Evolutionary conservation across 805 yeast species (phyloP), one percentile per base, ranked within the genome.

Genomic region (Candida yuanshanica): DNA sequence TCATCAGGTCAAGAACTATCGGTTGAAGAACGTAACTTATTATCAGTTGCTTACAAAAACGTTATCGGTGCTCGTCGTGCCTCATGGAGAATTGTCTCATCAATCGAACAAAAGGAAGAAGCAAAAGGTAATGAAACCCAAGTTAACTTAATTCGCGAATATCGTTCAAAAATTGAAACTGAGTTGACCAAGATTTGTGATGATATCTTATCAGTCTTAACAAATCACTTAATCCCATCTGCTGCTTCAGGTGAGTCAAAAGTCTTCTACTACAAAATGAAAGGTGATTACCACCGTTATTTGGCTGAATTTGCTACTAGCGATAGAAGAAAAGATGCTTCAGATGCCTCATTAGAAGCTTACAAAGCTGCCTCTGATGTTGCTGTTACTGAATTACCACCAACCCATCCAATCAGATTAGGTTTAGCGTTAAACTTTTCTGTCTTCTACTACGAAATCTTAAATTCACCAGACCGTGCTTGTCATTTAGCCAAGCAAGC

Each of bases 41-140:
- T 91, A 59, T 88, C 96, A 25, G 98, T 93, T 57, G 99, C 99
- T 48, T 91, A 91, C 77, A 91, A 91, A 72, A 91, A 91, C 63
- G 98, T 91, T 43, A 91, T 91, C 68, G 99, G 99, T 63, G 96
- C 98, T 45, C 89, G 98, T 62, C 90, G 99, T 74, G 98, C 99
- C 45, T 88, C 96, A 35, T 93, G 98, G 98, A 85, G 99, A 79
- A 89, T 93, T 62, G 96, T 93, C 40, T 89, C 96, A 29, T 88
- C 97, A 36, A 91, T 91, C 60, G 99, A 91, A 70, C 97, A 91
- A 72, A 90, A 89, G 73, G 98, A 91, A 72, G 97, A 90, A 69
- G 83, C 89, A 56, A 90, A 90, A 73, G 96, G 95, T 63, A 87
- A 88, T 64, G 95, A 86, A 60, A 72, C 80, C 54, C 97, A 93